Percentiles rank a stretch among this genome's conserved stretches.
phyloP scores from a whole-genome alignment of 805 yeast genomes.

The Candida takata region DNA sequence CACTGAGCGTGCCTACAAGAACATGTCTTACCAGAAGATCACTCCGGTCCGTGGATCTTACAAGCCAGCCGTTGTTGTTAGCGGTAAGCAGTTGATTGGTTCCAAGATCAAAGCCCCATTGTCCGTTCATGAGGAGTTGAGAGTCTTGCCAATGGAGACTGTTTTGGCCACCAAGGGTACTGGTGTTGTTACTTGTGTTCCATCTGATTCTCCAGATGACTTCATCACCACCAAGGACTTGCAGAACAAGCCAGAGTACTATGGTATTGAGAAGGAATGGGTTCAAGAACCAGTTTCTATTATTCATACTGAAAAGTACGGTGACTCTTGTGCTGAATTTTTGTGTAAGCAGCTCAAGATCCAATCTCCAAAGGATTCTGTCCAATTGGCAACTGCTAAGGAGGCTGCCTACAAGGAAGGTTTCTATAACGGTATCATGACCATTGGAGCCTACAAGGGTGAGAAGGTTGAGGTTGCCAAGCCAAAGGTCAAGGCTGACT shows the following conservation, averaged over 20 bases:
- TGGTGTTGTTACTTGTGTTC: conserved; percentile 98
- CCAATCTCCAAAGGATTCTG: conserved; percentile 86
- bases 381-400: conserved; percentile 83
- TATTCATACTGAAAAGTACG: conserved; percentile 75
- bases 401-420: conserved; percentile 95
- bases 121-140: conserved; percentile 57
- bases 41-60: conserved; percentile 87
- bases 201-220: conserved; percentile 98
- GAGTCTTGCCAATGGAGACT: conserved; percentile 95
- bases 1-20: conserved; percentile 92
- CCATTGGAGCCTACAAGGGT: conserved; percentile 76
- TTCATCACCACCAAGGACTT: conserved; percentile 79
- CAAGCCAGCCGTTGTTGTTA: conserved; percentile 47
- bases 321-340: conserved; percentile 78
- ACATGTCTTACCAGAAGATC: conserved; percentile 90
- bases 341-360: conserved; percentile 82
- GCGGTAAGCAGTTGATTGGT: conserved; percentile 75
- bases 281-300: conserved; percentile 69
- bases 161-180: conserved; percentile 93
- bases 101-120: conserved; percentile 81
- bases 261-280: conserved; percentile 81
- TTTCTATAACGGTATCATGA: conserved; percentile 80
- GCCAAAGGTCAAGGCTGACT: conserved; percentile 72
- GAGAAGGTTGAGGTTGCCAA: conserved; percentile 87
- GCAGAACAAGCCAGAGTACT: conserved; percentile 82